phyloP scores from a whole-genome alignment of 2,329 filamentous ascomycete genomes.

The Cladorrhinum sp. region DNA sequence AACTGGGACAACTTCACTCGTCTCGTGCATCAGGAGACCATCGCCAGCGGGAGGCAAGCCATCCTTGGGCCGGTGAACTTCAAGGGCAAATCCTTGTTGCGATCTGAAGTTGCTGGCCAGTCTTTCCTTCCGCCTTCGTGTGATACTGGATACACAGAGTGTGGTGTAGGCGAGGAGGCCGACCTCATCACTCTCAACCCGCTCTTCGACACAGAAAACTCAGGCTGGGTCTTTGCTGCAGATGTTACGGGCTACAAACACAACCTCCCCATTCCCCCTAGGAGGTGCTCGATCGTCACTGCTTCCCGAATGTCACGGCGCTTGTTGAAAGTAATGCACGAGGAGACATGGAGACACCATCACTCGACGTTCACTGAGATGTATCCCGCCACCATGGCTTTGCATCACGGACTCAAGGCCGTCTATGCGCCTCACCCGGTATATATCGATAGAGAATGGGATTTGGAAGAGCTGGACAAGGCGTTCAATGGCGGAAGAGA shows the following conservation, averaged over 20 bases:
- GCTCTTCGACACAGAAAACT: slow-evolving; percentile 67
- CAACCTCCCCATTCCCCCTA: slow-evolving; percentile 54
- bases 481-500: slow-evolving; percentile 76
- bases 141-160: slow-evolving; percentile 40
- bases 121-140: slow-evolving; percentile 55
- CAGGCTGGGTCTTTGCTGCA: slow-evolving; percentile 69
- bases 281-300: slow-evolving; percentile 69
- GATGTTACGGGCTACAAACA: slow-evolving; percentile 68
- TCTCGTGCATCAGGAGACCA: slow-evolving; percentile 60
- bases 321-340: slow-evolving; percentile 69
- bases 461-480: slow-evolving; percentile 63
- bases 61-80: slow-evolving; percentile 67
- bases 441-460: slow-evolving; percentile 74
- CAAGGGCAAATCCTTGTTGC: slow-evolving; percentile 44
- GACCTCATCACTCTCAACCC: slow-evolving; percentile 77
- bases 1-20: slow-evolving; percentile 69
- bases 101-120: slow-evolving; percentile 50
- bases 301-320: slow-evolving; percentile 65
- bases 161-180: slow-evolving; percentile 68
- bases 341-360: slow-evolving; percentile 63
- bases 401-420: slow-evolving; percentile 76
- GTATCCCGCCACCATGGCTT: slow-evolving; percentile 67
- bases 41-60: slow-evolving; percentile 48
- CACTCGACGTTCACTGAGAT: slow-evolving; percentile 78
- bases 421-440: slow-evolving; percentile 80